Evolutionary conservation across 78 protist species (phyloP).

Genomic region (Mantamonas sphyraenae): DNA sequence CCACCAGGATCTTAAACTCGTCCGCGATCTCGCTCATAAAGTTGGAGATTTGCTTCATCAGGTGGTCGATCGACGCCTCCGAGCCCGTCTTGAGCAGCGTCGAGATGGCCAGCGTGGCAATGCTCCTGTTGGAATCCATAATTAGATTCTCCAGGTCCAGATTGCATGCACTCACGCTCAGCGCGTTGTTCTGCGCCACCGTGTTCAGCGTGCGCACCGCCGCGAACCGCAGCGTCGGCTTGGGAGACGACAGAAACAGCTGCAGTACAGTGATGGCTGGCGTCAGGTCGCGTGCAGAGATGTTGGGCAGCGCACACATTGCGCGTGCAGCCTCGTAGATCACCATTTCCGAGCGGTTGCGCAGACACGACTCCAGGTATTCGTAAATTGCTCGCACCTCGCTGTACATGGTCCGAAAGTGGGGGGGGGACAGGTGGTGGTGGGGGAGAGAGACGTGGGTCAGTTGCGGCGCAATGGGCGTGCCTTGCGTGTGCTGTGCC

Average conservation of each 20-base stretch:
- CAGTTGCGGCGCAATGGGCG: neutral
- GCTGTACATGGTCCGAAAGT: neutral
- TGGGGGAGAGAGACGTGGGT: neutral
- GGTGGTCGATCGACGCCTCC: conserved; percentile 84
- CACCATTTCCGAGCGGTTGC: conserved; percentile 87
- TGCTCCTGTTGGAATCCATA: conserved; percentile 84
- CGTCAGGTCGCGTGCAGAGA: conserved; percentile 62
- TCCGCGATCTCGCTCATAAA: conserved; percentile 89
- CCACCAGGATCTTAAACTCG: conserved; percentile 89
- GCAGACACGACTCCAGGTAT: conserved; percentile 68
- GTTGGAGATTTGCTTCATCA: conserved; percentile 85
- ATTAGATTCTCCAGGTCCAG: conserved; percentile 89
- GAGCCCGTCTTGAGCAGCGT: conserved; percentile 90
- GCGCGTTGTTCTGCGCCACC: conserved; percentile 56
- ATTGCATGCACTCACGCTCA: conserved; percentile 72
- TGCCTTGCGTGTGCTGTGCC: neutral
- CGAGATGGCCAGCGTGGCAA: conserved; percentile 96
- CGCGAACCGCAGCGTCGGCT: conserved; percentile 84
- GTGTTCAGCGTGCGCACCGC: conserved; percentile 87
- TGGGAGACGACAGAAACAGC: conserved; percentile 76
- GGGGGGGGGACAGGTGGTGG: neutral
- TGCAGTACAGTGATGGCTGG: conserved; percentile 81
- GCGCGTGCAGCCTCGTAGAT: conserved; percentile 94
- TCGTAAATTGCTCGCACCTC: conserved; percentile 17
- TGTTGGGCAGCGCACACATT: conserved; percentile 69